Conservation (phyloP, 139 green algal species). For the Trebouxia sp. region DNA sequence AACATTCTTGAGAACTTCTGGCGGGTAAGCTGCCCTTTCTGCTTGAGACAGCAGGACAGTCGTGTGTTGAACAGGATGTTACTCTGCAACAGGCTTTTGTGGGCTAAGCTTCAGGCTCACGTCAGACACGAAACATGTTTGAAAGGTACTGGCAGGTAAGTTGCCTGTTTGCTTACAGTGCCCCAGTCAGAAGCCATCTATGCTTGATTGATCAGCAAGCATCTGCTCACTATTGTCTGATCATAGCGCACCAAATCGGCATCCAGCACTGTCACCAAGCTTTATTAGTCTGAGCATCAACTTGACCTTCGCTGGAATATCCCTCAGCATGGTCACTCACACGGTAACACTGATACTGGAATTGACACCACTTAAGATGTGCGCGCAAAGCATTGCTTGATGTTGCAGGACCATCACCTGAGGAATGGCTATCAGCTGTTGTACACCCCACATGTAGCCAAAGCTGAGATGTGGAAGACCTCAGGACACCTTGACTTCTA, state of each 20-base stretch:
- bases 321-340: no score
- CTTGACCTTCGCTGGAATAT: no score
- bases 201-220: no score
- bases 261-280: no score
- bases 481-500: slow-evolving; percentile 98
- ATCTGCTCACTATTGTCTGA: no score
- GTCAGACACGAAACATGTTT: background rate
- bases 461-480: slow-evolving; percentile 93
- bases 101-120: background rate
- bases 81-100: no score
- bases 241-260: no score
- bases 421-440: slow-evolving; percentile 86
- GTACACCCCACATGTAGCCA: slow-evolving; percentile 66
- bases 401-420: slow-evolving; percentile 76
- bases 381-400: background rate
- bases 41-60: background rate
- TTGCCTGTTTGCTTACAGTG: background rate
- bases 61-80: background rate
- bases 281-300: no score
- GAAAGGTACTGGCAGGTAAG: background rate
- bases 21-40: slow-evolving; percentile 56
- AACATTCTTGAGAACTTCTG: slow-evolving; percentile 93
- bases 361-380: no score
- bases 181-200: no score
- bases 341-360: no score